These are phyloP conservation scores for Abrus precatorius DNA, from an alignment of 306 rosid genomes.

Conservation along the genomic window DNA sequence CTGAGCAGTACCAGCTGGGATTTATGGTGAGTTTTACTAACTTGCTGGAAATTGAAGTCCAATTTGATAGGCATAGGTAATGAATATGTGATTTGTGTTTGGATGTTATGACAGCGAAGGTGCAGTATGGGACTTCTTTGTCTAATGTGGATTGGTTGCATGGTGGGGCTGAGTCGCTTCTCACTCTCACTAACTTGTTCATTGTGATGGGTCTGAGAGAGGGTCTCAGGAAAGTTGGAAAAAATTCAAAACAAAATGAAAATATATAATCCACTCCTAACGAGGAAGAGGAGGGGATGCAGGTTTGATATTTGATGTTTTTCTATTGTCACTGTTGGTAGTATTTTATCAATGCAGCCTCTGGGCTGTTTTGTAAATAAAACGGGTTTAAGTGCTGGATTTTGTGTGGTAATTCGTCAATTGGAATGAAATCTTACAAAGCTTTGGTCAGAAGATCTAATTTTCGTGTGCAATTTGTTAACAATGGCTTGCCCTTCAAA, in stretches of 20 bases:
- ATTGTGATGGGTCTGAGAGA: slow-evolving; percentile 87
- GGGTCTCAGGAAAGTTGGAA: slow-evolving; percentile 65
- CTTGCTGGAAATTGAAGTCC: neutral
- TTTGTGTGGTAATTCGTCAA: slow-evolving; percentile 25
- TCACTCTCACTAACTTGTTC: slow-evolving; percentile 85
- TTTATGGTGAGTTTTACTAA: slow-evolving; percentile 71
- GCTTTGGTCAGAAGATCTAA: neutral
- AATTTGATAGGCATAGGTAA: neutral
- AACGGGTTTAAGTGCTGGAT: slow-evolving; percentile 16
- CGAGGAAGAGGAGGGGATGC: slow-evolving; percentile 44
- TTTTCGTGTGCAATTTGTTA: slow-evolving; percentile 1
- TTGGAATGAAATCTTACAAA: slow-evolving; percentile 24
- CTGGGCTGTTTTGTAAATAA: slow-evolving; percentile 18
- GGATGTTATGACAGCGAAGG: slow-evolving; percentile 71
- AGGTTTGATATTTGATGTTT: slow-evolving; percentile 31
- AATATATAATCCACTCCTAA: slow-evolving; percentile 40
- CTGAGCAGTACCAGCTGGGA: slow-evolving; percentile 92
- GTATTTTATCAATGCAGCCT: neutral
- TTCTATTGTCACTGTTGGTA: slow-evolving; percentile 3
- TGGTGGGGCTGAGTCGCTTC: slow-evolving; percentile 92
- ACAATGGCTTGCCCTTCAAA: neutral
- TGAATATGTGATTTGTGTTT: slow-evolving; percentile 43
- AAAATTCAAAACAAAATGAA: slow-evolving; percentile 48
- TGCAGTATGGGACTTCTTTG: slow-evolving; percentile 88
- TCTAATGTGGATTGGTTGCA: slow-evolving; percentile 98